Base-by-base conservation (phyloP, 192 early-diverging fungal genomes). In the Chytriomyces confervae region DNA sequence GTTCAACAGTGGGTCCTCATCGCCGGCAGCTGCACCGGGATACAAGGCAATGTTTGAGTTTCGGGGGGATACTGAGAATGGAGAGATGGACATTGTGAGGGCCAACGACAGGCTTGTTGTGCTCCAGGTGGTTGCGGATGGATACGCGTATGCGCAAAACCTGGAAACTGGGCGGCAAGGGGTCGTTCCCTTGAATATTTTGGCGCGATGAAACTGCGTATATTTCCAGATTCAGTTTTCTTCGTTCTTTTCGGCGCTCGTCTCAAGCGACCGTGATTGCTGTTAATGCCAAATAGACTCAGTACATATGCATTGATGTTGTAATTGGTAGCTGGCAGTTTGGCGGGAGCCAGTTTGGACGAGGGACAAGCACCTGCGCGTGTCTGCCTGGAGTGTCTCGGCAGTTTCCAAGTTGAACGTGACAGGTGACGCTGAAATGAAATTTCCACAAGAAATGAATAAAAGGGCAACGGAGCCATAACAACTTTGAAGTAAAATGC, bases 1-100 rank as follows among this genome's bases (percentile, higher is more conserved):
- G 10, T 76, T 76, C 29, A 64, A 45, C 27, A 64, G 74, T 49
- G 63, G 63, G 9, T 23, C 36, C 2, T 29, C 44, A 8, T 9
- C 29, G 16, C 29, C 66, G 0, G 27, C 69, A 50, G 3, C 45
- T 48, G 13, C 66, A 18, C 74, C 74, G 4, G 49, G 63, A 24
- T 76, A 76, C 47, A 23, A 36, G 13, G 74, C 74, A 11, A 8
- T 76, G 36, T 76, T 50, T 66, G 74, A 76, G 63, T 76, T 76
- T 53, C 6, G 43, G 5, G 74, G 74, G 10, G 47, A 11, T 16
- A 9, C 43, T 5, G 74, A 48, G 20, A 51, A 13, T 6, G 6
- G 48, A 6, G 74, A 76, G 29, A n/a, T 76, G 74, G 74, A 76
- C 10, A 7, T 66, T 51, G 74, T 66, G 44, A 8, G 63, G 23